A percentile compares a stretch with the other conserved stretches of the same genome.
These are phyloP conservation scores for Pseudoturritis turrita DNA, from an alignment of 345 rosid species.

Conservation along the genomic window DNA sequence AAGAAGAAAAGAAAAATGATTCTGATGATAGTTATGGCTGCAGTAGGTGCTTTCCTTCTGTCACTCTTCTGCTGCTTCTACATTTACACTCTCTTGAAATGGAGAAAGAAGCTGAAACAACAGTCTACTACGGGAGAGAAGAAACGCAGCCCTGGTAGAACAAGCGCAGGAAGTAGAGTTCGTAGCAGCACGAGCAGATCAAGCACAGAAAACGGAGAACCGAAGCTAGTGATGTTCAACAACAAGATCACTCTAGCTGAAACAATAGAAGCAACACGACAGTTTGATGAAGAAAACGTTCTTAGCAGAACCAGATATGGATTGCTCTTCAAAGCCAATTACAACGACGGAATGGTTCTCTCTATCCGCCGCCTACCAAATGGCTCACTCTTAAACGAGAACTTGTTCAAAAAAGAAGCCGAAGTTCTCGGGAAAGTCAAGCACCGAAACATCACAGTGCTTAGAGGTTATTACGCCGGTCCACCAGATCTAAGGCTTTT, in stretches of 20 bases:
- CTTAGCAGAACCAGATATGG: conserved; percentile 73
- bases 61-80: conserved; percentile 84
- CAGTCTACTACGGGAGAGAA: conserved; percentile 67
- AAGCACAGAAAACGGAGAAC: conserved; percentile 78
- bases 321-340: conserved; percentile 80
- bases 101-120: conserved; percentile 76
- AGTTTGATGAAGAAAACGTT: conserved; percentile 92
- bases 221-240: conserved; percentile 90
- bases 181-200: conserved; percentile 58
- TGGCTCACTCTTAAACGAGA: conserved; percentile 56
- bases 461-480: conserved; percentile 87
- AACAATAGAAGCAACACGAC: conserved; percentile 80
- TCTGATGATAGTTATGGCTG: conserved; percentile 53
- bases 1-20: conserved; percentile 56
- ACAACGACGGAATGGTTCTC: conserved; percentile 88
- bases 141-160: conserved; percentile 79
- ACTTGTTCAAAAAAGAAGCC: conserved; percentile 76
- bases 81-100: conserved; percentile 67
- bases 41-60: conserved; percentile 51
- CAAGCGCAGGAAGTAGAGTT: conserved; percentile 77
- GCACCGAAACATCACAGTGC: conserved; percentile 83
- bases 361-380: conserved; percentile 67
- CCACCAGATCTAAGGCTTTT: conserved; percentile 77
- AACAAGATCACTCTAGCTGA: conserved; percentile 85
- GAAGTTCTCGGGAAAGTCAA: conserved; percentile 74